Conservation (phyloP, 108 stramenopile genomes). For the Discostella pseudostelligera region DNA sequence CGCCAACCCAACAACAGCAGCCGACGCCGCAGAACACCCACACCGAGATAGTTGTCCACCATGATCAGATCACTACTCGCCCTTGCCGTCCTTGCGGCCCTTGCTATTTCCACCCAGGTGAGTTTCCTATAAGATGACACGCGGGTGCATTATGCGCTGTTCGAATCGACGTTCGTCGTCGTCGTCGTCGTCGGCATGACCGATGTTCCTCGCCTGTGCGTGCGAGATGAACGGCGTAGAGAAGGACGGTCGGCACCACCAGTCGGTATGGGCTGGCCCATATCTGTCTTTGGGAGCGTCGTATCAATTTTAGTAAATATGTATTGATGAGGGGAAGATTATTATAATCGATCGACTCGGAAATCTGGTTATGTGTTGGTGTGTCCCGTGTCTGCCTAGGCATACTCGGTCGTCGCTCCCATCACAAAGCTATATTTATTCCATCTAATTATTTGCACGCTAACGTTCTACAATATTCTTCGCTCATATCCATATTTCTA, state of each 20-base stretch:
- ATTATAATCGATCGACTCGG: no score
- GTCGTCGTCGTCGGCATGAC: no score
- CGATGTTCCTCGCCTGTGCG: no score
- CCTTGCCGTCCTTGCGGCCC: conserved; percentile 34
- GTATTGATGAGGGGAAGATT: no score
- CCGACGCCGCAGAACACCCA: not conserved
- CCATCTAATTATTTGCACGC: no score
- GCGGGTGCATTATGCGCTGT: not conserved
- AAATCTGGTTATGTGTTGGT: no score
- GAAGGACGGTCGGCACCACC: no score
- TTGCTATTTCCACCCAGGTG: conserved; percentile 44
- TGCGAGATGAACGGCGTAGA: no score
- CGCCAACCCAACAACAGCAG: not conserved
- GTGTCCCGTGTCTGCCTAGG: no score
- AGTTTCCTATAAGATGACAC: not conserved
- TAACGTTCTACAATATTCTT: not conserved
- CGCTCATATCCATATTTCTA: conserved; percentile 1
- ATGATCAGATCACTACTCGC: conserved; percentile 45
- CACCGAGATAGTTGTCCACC: conserved; percentile 1
- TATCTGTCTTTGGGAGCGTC: not conserved
- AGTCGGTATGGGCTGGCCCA: no score
- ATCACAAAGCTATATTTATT: not conserved
- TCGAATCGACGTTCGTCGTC: not conserved
- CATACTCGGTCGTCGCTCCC: no score
- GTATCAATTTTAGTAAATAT: no score